Base-by-base conservation (phyloP, 2,329 filamentous ascomycete species). In the Microsporum canis region DNA sequence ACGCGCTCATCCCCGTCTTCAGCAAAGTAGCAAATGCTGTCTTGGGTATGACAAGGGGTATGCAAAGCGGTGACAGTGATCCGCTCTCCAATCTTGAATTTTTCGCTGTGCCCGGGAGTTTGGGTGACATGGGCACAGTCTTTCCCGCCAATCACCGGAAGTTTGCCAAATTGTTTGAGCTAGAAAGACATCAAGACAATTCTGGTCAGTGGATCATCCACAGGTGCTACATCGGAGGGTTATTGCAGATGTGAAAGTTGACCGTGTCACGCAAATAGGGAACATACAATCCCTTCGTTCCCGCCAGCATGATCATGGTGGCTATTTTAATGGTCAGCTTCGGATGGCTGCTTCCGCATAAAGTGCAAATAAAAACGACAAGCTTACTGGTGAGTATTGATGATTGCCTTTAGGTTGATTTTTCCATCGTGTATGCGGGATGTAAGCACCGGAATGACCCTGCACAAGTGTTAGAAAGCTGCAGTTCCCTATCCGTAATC, bases 21-120 rank as follows among this genome's bases (percentile, higher is more conserved):
- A 79, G 94, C 85, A 67, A 86, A 89, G 78, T 86, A 99, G 80
- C 94, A 99, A 72, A 99, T 96, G 74, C 91, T 96, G 77, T 99
- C 94, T 77, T 96, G 91, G 1, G 94, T 99, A 73, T 99, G 94
- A 74, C 94, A 99, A 1, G 94, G 94, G 10, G 94, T 99, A 76
- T 97, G 88, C n/a, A 97, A 79, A 29, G 89, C 88, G 71, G 84
- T 92, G 61, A 96, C 87, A 12, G 82, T 81, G 73, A 99, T 94
- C 66, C 82, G 81, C 45, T 84, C 79, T 61, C 94, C 94, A 64
- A 99, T 84, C 65, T 84, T 87, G 79, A 96, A 96, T 2, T 80
- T 84, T 66, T 89, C 84, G 43, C 86, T 84, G 72, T 97, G 83
- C 2, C 77, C 75, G 0, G 92, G 92, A 0, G 88, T 95, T 67